Conservation (phyloP, 441 rosid species). For the Breynia disticha region DNA sequence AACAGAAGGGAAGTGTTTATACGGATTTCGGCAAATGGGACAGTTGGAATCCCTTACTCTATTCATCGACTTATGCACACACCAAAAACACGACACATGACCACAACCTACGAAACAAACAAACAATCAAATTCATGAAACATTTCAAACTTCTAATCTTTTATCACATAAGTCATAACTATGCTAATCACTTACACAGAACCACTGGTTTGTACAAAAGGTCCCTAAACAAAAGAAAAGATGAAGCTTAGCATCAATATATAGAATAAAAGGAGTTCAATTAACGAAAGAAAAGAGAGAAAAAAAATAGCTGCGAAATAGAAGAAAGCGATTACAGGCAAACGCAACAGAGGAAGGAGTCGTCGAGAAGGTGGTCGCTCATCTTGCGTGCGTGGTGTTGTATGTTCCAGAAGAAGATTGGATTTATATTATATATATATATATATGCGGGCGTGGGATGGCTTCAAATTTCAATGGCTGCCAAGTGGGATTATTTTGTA, state of each 20-base stretch:
- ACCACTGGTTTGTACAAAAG: constrained; percentile 79
- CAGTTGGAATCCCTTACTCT: constrained; percentile 28
- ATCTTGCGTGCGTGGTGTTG: too few relatives aligned
- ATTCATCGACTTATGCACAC: constrained; percentile 59
- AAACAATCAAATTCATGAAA: constrained; percentile 2
- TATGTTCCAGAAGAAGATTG: too few relatives aligned
- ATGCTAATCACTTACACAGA: constrained; percentile 39
- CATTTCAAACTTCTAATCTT: neutral
- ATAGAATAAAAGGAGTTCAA: neutral
- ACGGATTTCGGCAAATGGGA: constrained; percentile 60
- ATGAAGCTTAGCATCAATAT: neutral
- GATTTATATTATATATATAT: too few relatives aligned
- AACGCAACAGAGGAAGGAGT: constrained; percentile 48
- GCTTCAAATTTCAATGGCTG: too few relatives aligned
- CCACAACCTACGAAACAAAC: constrained; percentile 58
- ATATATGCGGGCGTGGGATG: too few relatives aligned
- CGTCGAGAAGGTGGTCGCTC: neutral
- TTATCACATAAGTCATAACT: neutral
- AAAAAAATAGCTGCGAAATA: neutral
- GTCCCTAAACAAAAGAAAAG: constrained; percentile 42
- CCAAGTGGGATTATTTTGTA: too few relatives aligned
- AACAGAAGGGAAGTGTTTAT: constrained; percentile 53
- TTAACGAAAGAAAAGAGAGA: neutral
- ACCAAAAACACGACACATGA: constrained; percentile 89
- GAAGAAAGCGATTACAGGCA: constrained; percentile 50